Evolutionary conservation across 2,329 filamentous ascomycete species (phyloP), one percentile per base, ranked within the genome.

Genomic region (Lasiodiplodia hormozganensis): DNA sequence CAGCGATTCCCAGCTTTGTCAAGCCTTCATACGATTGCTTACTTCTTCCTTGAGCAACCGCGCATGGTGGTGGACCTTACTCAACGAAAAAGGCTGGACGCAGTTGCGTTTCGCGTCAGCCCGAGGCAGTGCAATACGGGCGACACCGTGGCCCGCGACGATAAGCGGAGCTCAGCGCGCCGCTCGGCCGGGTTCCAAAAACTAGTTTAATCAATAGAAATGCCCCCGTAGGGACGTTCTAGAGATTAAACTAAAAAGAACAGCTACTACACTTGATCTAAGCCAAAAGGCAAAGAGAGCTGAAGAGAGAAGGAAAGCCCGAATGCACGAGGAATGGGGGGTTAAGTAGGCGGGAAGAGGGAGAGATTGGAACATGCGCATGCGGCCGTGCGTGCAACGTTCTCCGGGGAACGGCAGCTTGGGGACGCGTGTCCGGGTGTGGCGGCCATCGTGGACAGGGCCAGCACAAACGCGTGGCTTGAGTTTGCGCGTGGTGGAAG

Each of bases 241-340:
- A 60, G 56, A 23, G 36, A 60, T 28, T 28, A 28, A 28, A 28
- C 28, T 28, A 28, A 28, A 28, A 28, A 28, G 28, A 28, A 28
- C 28, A 60, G 56, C 16, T 21, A 47, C 56, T 60, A 38, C 36
- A 43, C 56, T 60, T 60, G 21, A 60, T 60, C 56, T 43, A 43
- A 60, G 36, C 34, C 36, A 43, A 43, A 43, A 47, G 36, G 36
- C 34, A 28, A 43, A 60, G 36, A 60, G 56, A 60, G 56, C 34
- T 25, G n/a, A 21, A 60, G 56, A 18, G n/a, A 10, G 25, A 43
- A 43, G 10, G n/a, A n/a, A 34, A 28, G 12, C 6, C 2, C 34
- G 18, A 38, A 6, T n/a, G 25, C 25, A 18, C 28, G 4, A 54
- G 53, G 53, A 38, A 31, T 2, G 18, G 5, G 53, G 53, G n/a